These are phyloP conservation scores for Ascochyta rabiei DNA, from an alignment of 2,329 filamentous ascomycete species.

Conservation along the genomic window DNA sequence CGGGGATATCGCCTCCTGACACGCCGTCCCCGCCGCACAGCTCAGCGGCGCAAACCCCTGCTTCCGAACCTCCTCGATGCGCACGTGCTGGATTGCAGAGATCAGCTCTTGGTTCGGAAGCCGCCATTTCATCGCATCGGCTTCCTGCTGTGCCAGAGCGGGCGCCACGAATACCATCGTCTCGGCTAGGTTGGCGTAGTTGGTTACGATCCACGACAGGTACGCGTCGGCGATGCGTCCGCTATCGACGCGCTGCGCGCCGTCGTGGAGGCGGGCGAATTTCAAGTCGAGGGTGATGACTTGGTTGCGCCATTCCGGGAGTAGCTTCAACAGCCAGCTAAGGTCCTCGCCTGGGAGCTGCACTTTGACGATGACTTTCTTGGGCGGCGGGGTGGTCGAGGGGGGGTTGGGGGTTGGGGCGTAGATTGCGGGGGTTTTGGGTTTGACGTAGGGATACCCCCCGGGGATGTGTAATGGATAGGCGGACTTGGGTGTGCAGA, in stretches of 20 bases:
- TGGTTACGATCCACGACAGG: slow-evolving; percentile 31
- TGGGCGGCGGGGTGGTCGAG: neutral
- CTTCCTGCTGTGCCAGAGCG: neutral
- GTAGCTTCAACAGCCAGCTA: slow-evolving; percentile 18
- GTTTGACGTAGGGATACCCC: slow-evolving; percentile 17
- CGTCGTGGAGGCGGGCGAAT: slow-evolving; percentile 19
- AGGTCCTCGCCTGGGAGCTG: slow-evolving; percentile 22
- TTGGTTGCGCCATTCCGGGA: slow-evolving; percentile 50
- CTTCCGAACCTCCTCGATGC: slow-evolving; percentile 45
- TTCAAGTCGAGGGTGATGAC: slow-evolving; percentile 35
- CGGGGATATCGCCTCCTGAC: slow-evolving; percentile 44
- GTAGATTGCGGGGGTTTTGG: neutral
- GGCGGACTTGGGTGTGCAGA: neutral
- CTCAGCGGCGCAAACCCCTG: slow-evolving; percentile 50
- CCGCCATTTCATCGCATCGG: neutral
- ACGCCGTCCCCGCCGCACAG: slow-evolving; percentile 46
- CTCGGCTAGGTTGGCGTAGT: slow-evolving; percentile 27
- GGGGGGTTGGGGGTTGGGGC: slow-evolving; percentile 3
- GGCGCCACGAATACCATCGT: slow-evolving; percentile 31
- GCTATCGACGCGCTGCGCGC: slow-evolving; percentile 19
- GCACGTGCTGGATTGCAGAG: slow-evolving; percentile 32
- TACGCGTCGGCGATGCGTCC: slow-evolving; percentile 33
- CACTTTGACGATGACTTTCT: slow-evolving; percentile 20
- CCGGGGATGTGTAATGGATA: slow-evolving; percentile 2
- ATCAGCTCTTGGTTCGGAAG: neutral